A percentile compares a stretch with the other conserved stretches of the same genome.
Conservation (phyloP, 164 flowering plant species). For the Kingdonia uniflora region DNA sequence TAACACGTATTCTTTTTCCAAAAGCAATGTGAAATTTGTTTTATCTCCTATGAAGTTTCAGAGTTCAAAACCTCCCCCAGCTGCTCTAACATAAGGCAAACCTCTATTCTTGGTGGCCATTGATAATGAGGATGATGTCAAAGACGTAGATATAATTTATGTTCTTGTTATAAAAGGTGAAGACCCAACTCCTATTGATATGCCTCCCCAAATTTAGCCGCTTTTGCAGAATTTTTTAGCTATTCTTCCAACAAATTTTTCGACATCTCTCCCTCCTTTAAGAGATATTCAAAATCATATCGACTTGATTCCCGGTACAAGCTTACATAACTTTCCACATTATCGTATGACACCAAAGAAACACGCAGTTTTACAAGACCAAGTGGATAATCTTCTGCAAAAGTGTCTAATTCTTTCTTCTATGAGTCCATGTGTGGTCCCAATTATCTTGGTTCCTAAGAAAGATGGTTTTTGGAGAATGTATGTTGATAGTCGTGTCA, state of each 20-base stretch:
- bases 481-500: neutral
- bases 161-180: neutral
- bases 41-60: neutral
- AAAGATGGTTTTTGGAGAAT: neutral
- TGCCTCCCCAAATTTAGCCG: neutral
- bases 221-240: neutral
- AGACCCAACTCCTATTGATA: neutral
- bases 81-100: neutral
- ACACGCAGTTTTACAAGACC: neutral
- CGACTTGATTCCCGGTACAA: neutral
- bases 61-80: neutral
- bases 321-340: neutral
- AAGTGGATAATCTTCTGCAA: neutral
- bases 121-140: neutral
- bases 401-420: neutral
- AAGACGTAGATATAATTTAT: neutral
- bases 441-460: neutral
- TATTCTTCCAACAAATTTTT: neutral
- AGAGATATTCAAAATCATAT: neutral
- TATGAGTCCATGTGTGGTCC: slow-evolving; percentile 1
- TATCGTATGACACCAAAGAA: neutral
- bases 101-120: neutral
- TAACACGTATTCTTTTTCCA: neutral
- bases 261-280: neutral
- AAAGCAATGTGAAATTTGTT: neutral